Conservation (phyloP, 805 yeast species). For the Komagataella kurtzmanii region DNA sequence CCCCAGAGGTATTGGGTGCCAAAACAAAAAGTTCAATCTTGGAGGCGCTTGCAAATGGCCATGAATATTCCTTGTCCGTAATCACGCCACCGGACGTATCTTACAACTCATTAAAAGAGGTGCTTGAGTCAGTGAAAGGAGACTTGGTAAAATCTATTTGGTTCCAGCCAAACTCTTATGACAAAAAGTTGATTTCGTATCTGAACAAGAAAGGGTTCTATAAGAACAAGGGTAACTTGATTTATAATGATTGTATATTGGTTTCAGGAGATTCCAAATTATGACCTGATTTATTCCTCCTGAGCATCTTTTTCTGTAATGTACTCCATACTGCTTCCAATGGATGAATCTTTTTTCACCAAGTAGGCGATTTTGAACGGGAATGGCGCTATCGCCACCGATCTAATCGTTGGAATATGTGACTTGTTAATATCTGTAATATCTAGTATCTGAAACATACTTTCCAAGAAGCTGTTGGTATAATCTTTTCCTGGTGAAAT, state of each 20-base stretch:
- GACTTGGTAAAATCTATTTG: constrained; percentile 42
- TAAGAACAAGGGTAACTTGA: constrained; percentile 13
- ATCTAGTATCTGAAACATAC: constrained; percentile 32
- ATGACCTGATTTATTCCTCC: not conserved
- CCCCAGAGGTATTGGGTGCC: constrained; percentile 21
- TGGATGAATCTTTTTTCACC: constrained; percentile 7
- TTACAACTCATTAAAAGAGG: constrained; percentile 25
- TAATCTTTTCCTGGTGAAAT: constrained; percentile 9
- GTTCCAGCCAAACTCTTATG: constrained; percentile 79
- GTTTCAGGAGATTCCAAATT: constrained; percentile 38
- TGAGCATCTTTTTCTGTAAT: constrained; percentile 12
- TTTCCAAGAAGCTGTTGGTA: constrained; percentile 10
- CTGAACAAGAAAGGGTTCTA: constrained; percentile 15
- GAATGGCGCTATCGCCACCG: constrained; percentile 55
- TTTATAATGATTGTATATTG: constrained; percentile 53
- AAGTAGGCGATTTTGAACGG: constrained; percentile 28
- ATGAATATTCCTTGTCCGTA: constrained; percentile 47
- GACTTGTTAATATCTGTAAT: constrained; percentile 41
- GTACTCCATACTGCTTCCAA: constrained; percentile 12
- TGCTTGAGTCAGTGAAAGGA: constrained; percentile 12
- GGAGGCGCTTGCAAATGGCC: constrained; percentile 10
- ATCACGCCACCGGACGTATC: constrained; percentile 66
- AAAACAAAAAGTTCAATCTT: constrained; percentile 5
- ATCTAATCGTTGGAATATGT: constrained; percentile 65
- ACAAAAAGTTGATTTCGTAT: constrained; percentile 29